Evolutionary conservation across 208 protist species (phyloP).

Genomic region (Naegleria gruberi): DNA sequence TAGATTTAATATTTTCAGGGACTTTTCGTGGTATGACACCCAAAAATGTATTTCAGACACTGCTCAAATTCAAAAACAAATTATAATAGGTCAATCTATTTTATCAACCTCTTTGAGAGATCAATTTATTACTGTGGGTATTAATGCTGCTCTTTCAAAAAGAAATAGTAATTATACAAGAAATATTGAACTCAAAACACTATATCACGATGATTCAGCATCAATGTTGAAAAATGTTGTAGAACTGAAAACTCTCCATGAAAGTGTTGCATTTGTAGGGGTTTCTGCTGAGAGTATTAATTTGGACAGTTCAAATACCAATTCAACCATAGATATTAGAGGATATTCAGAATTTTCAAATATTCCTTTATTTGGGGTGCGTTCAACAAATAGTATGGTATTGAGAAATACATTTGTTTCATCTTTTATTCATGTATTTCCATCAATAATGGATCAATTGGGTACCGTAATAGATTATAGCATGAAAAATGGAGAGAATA

Average conservation of each 20-base stretch:
- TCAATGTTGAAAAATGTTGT: background rate
- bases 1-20: background rate
- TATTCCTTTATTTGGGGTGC: background rate
- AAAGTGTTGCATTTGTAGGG: background rate
- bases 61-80: background rate
- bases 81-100: background rate
- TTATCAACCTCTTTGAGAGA: background rate
- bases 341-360: background rate
- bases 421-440: background rate
- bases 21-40: background rate
- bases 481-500: background rate
- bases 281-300: background rate
- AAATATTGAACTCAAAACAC: background rate
- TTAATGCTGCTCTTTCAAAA: background rate
- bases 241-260: background rate
- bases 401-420: background rate
- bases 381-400: background rate
- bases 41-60: background rate
- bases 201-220: background rate
- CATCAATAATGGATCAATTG: background rate
- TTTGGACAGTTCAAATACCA: background rate
- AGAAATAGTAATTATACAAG: background rate
- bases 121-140: background rate
- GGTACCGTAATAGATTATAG: background rate
- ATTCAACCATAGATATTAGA: background rate